Conservation (phyloP, 768 basidiomycete genomes). For the Mycena floridula region DNA sequence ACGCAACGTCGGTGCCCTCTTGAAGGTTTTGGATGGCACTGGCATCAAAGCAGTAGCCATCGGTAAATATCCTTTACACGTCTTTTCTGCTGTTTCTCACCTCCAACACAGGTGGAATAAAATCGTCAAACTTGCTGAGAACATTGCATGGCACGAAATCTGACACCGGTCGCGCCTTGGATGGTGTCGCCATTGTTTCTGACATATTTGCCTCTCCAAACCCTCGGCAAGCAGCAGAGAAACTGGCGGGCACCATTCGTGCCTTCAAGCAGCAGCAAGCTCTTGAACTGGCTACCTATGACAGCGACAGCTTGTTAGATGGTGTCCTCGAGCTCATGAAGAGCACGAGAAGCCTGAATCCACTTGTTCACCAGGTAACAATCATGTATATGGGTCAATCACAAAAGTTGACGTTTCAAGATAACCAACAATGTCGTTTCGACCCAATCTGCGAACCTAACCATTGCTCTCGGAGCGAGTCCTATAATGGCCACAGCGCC, state of each 20-base stretch:
- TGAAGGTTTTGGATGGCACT: slow-evolving; percentile 60
- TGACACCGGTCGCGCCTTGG: slow-evolving; percentile 47
- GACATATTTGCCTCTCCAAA: slow-evolving; percentile 68
- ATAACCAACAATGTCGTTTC: slow-evolving; percentile 88
- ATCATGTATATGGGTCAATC: neutral
- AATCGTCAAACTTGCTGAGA: slow-evolving; percentile 67
- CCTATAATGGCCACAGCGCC: slow-evolving; percentile 92
- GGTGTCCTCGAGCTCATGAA: slow-evolving; percentile 44
- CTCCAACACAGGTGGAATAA: slow-evolving; percentile 71
- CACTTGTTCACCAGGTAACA: slow-evolving; percentile 76
- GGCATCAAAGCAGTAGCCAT: slow-evolving; percentile 75
- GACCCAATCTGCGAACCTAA: slow-evolving; percentile 87
- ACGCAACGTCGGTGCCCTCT: slow-evolving; percentile 60
- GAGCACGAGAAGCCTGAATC: slow-evolving; percentile 45
- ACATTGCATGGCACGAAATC: slow-evolving; percentile 70
- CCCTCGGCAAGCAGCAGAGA: slow-evolving; percentile 46
- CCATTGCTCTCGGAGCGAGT: slow-evolving; percentile 80
- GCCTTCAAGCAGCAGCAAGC: slow-evolving; percentile 27
- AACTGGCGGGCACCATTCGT: slow-evolving; percentile 34
- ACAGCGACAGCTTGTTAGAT: slow-evolving; percentile 25
- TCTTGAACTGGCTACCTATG: neutral
- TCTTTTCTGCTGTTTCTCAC: neutral
- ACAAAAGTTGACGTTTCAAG: slow-evolving; percentile 33
- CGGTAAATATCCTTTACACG: slow-evolving; percentile 40
- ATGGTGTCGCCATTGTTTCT: slow-evolving; percentile 86